A percentile compares a stretch with the other conserved stretches of the same genome.
phyloP scores from a whole-genome alignment of 768 basidiomycete species.

The Astraeus odoratus region DNA sequence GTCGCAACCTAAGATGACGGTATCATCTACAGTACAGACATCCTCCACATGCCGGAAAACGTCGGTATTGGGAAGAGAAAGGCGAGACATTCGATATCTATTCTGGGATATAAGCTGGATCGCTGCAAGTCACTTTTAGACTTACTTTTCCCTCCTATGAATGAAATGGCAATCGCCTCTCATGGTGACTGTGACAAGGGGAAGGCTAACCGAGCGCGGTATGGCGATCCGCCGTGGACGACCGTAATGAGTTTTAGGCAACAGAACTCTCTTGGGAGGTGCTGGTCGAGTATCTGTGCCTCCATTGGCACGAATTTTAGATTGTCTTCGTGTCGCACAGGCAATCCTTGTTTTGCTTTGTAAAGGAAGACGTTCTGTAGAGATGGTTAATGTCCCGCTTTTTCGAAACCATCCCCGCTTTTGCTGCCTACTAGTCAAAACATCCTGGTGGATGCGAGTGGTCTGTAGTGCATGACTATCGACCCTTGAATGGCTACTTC shows the following conservation, averaged over 20 bases:
- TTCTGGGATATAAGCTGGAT: slow-evolving; percentile 10
- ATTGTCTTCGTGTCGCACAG: not conserved
- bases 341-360: not conserved
- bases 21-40: slow-evolving; percentile 36
- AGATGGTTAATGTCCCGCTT: not conserved
- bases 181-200: slow-evolving; percentile 40
- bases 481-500: not conserved
- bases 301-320: slow-evolving; percentile 9
- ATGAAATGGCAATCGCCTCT: slow-evolving; percentile 40
- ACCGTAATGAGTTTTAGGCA: slow-evolving; percentile 28
- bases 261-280: slow-evolving; percentile 21
- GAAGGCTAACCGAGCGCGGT: slow-evolving; percentile 23
- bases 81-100: slow-evolving; percentile 30
- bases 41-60: slow-evolving; percentile 38
- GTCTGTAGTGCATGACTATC: not conserved
- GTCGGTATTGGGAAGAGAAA: slow-evolving; percentile 33
- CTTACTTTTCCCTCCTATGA: slow-evolving; percentile 26
- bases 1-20: slow-evolving; percentile 37
- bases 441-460: not conserved
- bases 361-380: not conserved
- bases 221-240: slow-evolving; percentile 27
- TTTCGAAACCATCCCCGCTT: not conserved
- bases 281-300: slow-evolving; percentile 10
- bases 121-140: slow-evolving; percentile 2
- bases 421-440: not conserved